Evolutionary conservation across 352 stramenopile species (phyloP).

Genomic region (Blastocystis sp.): DNA sequence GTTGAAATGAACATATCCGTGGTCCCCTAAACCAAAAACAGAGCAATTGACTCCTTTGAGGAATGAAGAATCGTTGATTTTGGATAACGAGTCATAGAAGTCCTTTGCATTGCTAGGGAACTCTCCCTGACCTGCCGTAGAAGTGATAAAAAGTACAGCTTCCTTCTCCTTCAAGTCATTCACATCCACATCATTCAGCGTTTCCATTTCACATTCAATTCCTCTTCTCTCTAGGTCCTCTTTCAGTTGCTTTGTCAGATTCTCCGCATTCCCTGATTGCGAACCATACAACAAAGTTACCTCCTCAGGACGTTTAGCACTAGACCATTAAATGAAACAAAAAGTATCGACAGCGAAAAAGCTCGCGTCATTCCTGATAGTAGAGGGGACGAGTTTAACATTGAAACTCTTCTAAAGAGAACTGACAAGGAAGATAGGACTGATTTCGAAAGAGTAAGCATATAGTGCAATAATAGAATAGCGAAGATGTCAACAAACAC

Average conservation of each 20-base stretch:
- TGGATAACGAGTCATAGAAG: constrained; percentile 78
- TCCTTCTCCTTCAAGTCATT: constrained; percentile 76
- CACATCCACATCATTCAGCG: constrained; percentile 81
- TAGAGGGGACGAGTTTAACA: too few species aligned
- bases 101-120: constrained; percentile 80
- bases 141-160: constrained; percentile 79
- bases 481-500: constrained; percentile 1
- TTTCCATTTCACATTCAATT: constrained; percentile 69
- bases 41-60: constrained; percentile 76
- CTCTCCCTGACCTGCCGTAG: constrained; percentile 79
- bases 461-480: background rate
- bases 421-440: background rate
- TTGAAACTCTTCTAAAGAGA: background rate
- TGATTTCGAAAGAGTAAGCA: background rate
- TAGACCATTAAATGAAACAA: background rate
- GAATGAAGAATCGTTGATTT: background rate
- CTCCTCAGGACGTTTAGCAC: constrained; percentile 25
- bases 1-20: constrained; percentile 81
- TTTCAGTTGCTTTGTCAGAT: constrained; percentile 77
- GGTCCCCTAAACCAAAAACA: constrained; percentile 79
- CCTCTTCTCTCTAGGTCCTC: constrained; percentile 77
- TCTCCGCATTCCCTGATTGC: constrained; percentile 77
- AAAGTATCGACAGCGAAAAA: background rate
- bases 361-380: background rate
- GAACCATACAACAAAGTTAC: constrained; percentile 78